A percentile compares a stretch with the other conserved stretches of the same genome.
Evolutionary conservation across 139 green algal genomes (phyloP).

Genomic region (Gonium pectorale): DNA sequence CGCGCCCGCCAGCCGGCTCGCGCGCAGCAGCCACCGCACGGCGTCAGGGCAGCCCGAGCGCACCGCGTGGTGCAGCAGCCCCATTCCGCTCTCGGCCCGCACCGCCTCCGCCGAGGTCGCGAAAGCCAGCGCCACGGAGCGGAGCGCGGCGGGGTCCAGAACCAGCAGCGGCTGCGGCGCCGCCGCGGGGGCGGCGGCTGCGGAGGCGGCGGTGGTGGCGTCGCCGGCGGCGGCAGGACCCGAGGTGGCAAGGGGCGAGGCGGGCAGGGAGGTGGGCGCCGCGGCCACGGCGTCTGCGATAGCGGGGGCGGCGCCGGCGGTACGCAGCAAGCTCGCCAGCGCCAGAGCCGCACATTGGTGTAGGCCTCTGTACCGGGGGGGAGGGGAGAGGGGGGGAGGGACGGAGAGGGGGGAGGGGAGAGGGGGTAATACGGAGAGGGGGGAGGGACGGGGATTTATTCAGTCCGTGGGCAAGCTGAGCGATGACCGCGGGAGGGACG

Average conservation of each 20-base stretch:
- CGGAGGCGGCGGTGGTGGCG: too few relatives aligned
- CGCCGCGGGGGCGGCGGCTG: neutral
- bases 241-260: too few relatives aligned
- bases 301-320: neutral
- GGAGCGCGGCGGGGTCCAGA: neutral
- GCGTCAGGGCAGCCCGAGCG: neutral
- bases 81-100: neutral
- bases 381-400: neutral
- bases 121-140: neutral
- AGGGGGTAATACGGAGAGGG: neutral
- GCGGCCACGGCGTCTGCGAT: neutral
- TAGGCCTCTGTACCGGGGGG: neutral
- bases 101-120: neutral
- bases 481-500: too few relatives aligned
- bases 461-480: too few relatives aligned
- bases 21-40: neutral
- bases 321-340: neutral
- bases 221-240: neutral
- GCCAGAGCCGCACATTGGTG: neutral
- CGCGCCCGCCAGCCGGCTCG: neutral
- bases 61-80: slow-evolving; percentile 26
- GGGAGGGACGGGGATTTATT: too few relatives aligned
- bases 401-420: neutral
- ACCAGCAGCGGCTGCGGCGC: neutral
- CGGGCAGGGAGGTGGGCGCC: too few relatives aligned